Base-by-base conservation (phyloP, 352 stramenopile species). In the Pilasporangium apinafurcum region DNA sequence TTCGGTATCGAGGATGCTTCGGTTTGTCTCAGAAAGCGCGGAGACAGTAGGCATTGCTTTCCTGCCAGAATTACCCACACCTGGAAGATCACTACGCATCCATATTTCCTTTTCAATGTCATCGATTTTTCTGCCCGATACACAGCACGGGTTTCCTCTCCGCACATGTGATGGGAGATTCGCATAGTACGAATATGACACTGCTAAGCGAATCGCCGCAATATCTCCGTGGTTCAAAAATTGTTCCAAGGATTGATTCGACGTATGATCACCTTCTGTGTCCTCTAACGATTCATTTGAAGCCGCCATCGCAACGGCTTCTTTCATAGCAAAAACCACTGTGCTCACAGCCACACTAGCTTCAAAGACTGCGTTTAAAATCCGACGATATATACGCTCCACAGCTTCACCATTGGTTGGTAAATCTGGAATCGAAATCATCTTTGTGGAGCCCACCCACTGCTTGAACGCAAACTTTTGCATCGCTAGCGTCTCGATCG, bases 391-490 rank as follows among this genome's bases (percentile, higher is more conserved):
- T 6, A 37, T 32, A 4, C n/a, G 26, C 8, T 37, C 18, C 2
- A 38, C 37, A 5, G 24, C 6, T 8, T 37, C 26, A 12, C 7
- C 40, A 5, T n/a, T 27, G 8, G 9, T n/a, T 3, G 48, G 37
- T 7, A 41, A 36, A 4, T n/a, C n/a, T 33, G 50, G 72, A 33
- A 71, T 62, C 36, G 17, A 31, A 22, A 65, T 43, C 29, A 84
- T 70, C 30, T 49, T 68, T 1, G 75, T 66, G 0, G 61, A 57
- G 1, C 51, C 46, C 8, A 86, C 62, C 78, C 78, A 90, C 5
- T 58, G 34, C 44, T 86, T 86, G 38, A 90, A 90, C 4, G 50
- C 59, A 18, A 63, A 62, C 29, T 87, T 87, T 13, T 79, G 56
- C 17, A 48, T 30, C 6, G 75, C 56, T 10, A 77, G 40, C 8